Evolutionary conservation across 768 basidiomycete genomes (phyloP).

Genomic region (Leccinum arenicola): DNA sequence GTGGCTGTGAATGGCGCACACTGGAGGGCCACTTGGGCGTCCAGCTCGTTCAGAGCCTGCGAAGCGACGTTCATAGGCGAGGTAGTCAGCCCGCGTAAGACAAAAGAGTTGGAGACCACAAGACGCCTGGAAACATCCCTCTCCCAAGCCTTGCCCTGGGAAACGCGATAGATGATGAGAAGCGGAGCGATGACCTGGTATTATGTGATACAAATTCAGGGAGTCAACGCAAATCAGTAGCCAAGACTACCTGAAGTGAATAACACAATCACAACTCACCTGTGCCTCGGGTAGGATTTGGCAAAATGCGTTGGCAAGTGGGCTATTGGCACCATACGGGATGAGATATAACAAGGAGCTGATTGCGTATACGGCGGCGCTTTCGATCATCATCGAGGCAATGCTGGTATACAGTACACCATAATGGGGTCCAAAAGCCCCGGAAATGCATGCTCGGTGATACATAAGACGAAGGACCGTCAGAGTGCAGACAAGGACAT

Average conservation of each 20-base stretch:
- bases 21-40: constrained; percentile 17
- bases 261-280: constrained; percentile 8
- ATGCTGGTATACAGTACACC: constrained; percentile 30
- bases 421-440: constrained; percentile 25
- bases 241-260: neutral
- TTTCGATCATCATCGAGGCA: constrained; percentile 36
- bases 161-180: constrained; percentile 46
- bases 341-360: constrained; percentile 33
- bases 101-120: neutral
- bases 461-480: constrained; percentile 32
- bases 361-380: constrained; percentile 32
- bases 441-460: constrained; percentile 26
- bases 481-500: constrained; percentile 29
- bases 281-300: constrained; percentile 31
- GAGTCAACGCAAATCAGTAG: neutral
- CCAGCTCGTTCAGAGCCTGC: neutral
- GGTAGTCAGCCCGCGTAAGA: constrained; percentile 10
- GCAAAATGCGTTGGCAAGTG: constrained; percentile 26
- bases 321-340: constrained; percentile 21
- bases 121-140: constrained; percentile 13
- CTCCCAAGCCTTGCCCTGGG: constrained; percentile 44
- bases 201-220: neutral
- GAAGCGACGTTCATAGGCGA: neutral
- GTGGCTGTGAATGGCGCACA: neutral
- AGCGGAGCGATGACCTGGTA: constrained; percentile 46